A percentile compares a stretch with the other conserved stretches of the same genome.
Evolutionary conservation across 2,329 filamentous ascomycete genomes (phyloP).

Genomic region (Drechslerella stenobrocha): DNA sequence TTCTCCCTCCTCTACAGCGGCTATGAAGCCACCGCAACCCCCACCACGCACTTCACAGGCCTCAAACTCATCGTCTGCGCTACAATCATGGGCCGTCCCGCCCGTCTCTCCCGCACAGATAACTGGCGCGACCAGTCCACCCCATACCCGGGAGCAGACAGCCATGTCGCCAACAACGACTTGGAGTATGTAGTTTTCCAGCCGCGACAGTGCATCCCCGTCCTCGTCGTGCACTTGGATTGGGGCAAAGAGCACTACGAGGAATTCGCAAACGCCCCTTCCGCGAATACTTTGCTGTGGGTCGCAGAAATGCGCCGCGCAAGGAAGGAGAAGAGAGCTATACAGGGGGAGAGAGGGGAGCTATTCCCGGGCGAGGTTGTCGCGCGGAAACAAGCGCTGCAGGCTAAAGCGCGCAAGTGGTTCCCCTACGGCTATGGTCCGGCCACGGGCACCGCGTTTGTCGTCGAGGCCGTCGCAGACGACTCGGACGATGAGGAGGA

Average conservation of each 20-base stretch:
- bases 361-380: constrained; percentile 55
- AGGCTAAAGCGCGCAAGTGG: constrained; percentile 58
- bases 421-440: constrained; percentile 60
- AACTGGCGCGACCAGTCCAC: constrained; percentile 53
- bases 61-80: constrained; percentile 59
- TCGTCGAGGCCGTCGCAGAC: constrained; percentile 59
- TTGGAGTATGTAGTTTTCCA: constrained; percentile 59
- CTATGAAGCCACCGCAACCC: constrained; percentile 52
- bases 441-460: constrained; percentile 57
- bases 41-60: constrained; percentile 54
- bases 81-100: constrained; percentile 58
- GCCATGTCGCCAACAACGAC: constrained; percentile 56
- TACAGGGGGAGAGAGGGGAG: constrained; percentile 21
- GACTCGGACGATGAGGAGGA: constrained; percentile 58
- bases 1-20: constrained; percentile 57
- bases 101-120: constrained; percentile 51
- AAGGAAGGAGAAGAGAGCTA: constrained; percentile 9
- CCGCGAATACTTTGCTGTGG: constrained; percentile 50
- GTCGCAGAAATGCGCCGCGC: constrained; percentile 15
- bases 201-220: constrained; percentile 57
- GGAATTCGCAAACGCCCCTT: constrained; percentile 50
- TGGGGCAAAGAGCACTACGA: constrained; percentile 55
- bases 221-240: constrained; percentile 59
- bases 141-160: constrained; percentile 54
- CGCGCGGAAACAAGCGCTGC: constrained; percentile 55